These are phyloP conservation scores for Dimargaris cristalligena DNA, from an alignment of 192 early-diverging fungal species.

Conservation along the genomic window DNA sequence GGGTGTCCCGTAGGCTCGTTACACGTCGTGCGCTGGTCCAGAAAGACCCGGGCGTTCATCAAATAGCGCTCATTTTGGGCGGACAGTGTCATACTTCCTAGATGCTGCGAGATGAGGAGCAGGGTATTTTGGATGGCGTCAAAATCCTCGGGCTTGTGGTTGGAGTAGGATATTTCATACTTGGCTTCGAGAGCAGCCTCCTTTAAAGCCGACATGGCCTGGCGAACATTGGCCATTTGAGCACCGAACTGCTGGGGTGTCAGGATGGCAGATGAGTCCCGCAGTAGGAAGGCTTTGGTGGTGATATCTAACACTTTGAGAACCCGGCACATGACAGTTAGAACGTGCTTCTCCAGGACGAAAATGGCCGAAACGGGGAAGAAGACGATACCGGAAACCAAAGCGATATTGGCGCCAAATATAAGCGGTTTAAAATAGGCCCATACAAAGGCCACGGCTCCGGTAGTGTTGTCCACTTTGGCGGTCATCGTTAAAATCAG, in stretches of 20 bases:
- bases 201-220: neutral
- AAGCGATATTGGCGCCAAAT: neutral
- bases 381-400: neutral
- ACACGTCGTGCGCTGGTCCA: neutral
- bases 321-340: neutral
- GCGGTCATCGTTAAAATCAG: neutral
- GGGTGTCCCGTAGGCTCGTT: neutral
- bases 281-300: neutral
- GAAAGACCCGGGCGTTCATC: neutral
- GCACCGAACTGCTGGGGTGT: neutral
- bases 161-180: neutral
- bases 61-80: neutral
- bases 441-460: neutral
- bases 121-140: neutral
- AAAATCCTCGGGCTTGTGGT: neutral
- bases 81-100: neutral
- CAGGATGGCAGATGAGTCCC: neutral
- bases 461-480: neutral
- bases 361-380: neutral
- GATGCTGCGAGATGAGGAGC: neutral
- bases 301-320: neutral
- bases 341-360: neutral
- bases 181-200: neutral
- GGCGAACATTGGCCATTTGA: neutral
- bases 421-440: neutral